Percentiles rank a stretch among this genome's conserved stretches.
phyloP scores from a whole-genome alignment of 441 rosid genomes.

The Populus hybrid region DNA sequence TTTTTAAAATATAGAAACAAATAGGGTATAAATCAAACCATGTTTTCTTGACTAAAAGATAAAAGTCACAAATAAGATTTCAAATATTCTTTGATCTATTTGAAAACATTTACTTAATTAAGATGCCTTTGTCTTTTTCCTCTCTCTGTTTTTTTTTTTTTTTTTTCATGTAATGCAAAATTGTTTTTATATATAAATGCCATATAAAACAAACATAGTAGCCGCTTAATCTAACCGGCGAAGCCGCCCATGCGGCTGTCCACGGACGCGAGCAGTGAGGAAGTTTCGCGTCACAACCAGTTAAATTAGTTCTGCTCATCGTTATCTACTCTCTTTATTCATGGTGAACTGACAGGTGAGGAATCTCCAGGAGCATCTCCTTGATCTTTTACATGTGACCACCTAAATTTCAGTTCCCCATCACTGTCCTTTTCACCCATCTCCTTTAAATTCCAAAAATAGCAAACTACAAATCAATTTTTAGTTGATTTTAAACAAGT shows the following conservation, averaged over 20 bases:
- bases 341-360: background rate
- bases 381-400: background rate
- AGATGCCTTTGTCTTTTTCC: no score
- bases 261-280: slow-evolving; percentile 3
- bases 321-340: background rate
- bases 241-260: background rate
- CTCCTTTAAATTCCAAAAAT: background rate
- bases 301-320: background rate
- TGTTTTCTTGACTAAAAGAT: no score
- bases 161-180: background rate
- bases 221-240: background rate
- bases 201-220: background rate
- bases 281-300: slow-evolving; percentile 11
- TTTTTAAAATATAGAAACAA: no score
- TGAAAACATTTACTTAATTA: no score
- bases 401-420: background rate
- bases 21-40: no score
- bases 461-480: background rate
- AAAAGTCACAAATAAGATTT: no score
- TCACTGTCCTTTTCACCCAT: background rate
- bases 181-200: background rate
- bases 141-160: no score
- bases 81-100: no score
- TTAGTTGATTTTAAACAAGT: no score
- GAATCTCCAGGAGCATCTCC: slow-evolving; percentile 8